phyloP scores from a whole-genome alignment of 208 protist genomes.

The Phytomonas sp. region DNA sequence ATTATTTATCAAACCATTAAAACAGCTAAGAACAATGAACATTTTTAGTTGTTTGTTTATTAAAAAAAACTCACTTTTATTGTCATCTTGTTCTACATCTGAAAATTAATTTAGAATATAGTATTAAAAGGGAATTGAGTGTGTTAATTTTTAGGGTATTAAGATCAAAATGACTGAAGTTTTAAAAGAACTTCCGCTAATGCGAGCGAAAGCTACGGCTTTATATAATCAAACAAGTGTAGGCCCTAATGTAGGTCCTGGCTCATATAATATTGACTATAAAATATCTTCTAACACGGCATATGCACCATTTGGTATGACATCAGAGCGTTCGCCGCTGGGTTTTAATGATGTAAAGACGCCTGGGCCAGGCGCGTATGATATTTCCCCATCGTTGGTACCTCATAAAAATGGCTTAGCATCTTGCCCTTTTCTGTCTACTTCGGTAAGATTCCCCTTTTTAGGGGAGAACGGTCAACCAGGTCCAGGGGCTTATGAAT shows the following conservation, averaged over 20 bases:
- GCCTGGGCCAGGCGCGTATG: slow-evolving; percentile 64
- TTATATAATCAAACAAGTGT: slow-evolving; percentile 20
- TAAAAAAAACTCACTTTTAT: slow-evolving; percentile 8
- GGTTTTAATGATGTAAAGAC: slow-evolving; percentile 17
- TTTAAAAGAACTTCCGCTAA: slow-evolving; percentile 64
- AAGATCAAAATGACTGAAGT: slow-evolving; percentile 13
- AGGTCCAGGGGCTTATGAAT: slow-evolving; percentile 62
- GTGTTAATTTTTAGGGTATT: slow-evolving; percentile 4
- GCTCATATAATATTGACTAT: slow-evolving; percentile 53
- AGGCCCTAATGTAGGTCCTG: slow-evolving; percentile 57
- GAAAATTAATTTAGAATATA: background rate
- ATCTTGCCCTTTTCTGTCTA: slow-evolving; percentile 59
- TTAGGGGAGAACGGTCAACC: slow-evolving; percentile 23
- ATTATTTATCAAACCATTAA: background rate
- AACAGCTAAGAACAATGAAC: background rate
- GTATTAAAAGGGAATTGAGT: background rate
- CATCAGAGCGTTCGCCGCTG: slow-evolving; percentile 32
- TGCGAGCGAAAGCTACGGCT: slow-evolving; percentile 50
- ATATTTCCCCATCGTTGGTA: slow-evolving; percentile 7
- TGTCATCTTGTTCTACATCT: slow-evolving; percentile 14
- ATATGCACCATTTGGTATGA: slow-evolving; percentile 68
- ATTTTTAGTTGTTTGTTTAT: no score
- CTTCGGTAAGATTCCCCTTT: slow-evolving; percentile 37
- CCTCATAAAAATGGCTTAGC: slow-evolving; percentile 20
- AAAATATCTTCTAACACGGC: slow-evolving; percentile 20